Evolutionary conservation across 129 eudicot species (phyloP).

Genomic region (Artemisia argyi): DNA sequence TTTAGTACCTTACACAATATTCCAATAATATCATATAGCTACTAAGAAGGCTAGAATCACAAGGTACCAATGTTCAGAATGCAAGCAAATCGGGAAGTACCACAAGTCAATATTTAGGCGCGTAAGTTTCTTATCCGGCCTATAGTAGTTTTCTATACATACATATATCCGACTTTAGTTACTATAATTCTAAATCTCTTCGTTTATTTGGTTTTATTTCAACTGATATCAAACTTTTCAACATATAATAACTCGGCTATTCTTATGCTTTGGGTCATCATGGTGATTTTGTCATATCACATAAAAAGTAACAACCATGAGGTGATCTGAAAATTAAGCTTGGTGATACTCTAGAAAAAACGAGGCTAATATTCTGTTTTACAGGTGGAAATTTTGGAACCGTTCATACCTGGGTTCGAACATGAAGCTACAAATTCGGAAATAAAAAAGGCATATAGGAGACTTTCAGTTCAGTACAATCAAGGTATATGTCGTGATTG

Average conservation of each 20-base stretch:
- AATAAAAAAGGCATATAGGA: slow-evolving; percentile 91
- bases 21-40: no score
- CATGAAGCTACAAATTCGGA: slow-evolving; percentile 82
- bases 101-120: no score
- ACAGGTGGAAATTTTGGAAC: slow-evolving; percentile 84
- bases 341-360: background rate
- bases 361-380: slow-evolving; percentile 5
- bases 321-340: slow-evolving; percentile 40
- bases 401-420: slow-evolving; percentile 88
- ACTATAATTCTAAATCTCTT: no score
- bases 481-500: slow-evolving; percentile 93
- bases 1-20: slow-evolving; percentile 87
- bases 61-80: no score
- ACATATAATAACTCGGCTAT: slow-evolving; percentile 79
- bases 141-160: no score
- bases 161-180: no score
- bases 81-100: no score
- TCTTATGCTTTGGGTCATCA: slow-evolving; percentile 77
- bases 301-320: slow-evolving; percentile 67
- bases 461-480: slow-evolving; percentile 83
- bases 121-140: no score
- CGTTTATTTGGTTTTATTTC: no score
- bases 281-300: slow-evolving; percentile 72
- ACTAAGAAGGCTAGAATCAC: no score
- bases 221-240: slow-evolving; percentile 91